Conservation (phyloP, 2,329 filamentous ascomycete species). For the Diaporthe sp. region DNA sequence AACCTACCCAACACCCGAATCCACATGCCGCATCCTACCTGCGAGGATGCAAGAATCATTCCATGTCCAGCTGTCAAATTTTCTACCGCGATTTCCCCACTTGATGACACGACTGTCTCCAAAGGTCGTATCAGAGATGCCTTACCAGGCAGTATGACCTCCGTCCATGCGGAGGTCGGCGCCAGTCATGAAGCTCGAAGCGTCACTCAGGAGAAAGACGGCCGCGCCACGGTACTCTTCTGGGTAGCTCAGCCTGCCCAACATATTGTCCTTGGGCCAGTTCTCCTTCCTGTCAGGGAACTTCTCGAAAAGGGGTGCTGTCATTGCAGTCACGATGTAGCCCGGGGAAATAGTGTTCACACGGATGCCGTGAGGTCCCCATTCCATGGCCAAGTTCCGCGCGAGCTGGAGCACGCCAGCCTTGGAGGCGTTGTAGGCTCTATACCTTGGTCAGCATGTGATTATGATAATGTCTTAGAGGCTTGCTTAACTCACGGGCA, state of each 20-base stretch:
- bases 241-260: slow-evolving; percentile 76
- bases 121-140: not conserved
- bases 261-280: slow-evolving; percentile 91
- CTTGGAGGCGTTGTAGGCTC: slow-evolving; percentile 82
- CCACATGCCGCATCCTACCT: not conserved
- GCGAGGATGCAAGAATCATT: not conserved
- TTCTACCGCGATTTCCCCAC: not conserved
- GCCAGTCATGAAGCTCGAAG: slow-evolving; percentile 79
- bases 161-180: slow-evolving; percentile 79
- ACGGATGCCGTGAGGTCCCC: slow-evolving; percentile 79
- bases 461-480: not conserved
- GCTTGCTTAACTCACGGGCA: slow-evolving; percentile 66
- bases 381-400: slow-evolving; percentile 79
- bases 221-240: slow-evolving; percentile 80
- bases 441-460: slow-evolving; percentile 47
- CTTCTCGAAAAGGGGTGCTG: slow-evolving; percentile 81
- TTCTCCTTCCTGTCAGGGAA: slow-evolving; percentile 76
- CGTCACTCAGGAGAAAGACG: slow-evolving; percentile 76
- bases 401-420: slow-evolving; percentile 80
- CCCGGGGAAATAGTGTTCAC: slow-evolving; percentile 87
- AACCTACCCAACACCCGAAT: not conserved
- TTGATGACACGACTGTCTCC: not conserved
- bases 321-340: slow-evolving; percentile 88
- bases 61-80: not conserved
- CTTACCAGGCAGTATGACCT: slow-evolving; percentile 74